Evolutionary conservation across 768 basidiomycete genomes (phyloP), one percentile per base, ranked within the genome.

Genomic region (Rhodotorula diobovata): DNA sequence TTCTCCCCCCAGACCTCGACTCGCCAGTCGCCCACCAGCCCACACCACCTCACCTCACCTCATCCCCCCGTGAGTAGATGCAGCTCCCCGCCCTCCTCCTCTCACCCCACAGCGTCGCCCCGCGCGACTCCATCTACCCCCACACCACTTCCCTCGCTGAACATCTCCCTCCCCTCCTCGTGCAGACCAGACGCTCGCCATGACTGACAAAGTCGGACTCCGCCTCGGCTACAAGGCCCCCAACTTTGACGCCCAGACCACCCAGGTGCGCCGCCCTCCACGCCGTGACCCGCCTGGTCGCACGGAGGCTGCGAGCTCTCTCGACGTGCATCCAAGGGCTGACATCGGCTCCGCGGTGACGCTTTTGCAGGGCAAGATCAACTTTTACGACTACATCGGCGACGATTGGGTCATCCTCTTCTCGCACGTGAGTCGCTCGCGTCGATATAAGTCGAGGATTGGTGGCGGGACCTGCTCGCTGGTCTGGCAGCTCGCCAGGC

Each of bases 391-490:
- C 41, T 97, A 88, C 87, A 88, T 93, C 79, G 91, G 89, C 50
- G 81, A 87, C 77, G 89, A 88, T 32, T 97, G 93, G 94, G 89
- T 89, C 80, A 73, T 85, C 58, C 71, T 98, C 67, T 98, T 97
- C 86, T 95, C 93, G 41, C 93, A 96, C 81, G 93, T 1, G 93
- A 89, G 60, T 61, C 62, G 77, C 80, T 46, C 43, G 16, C 45
- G 34, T 30, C 54, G 12, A 2, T 7, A 12, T 18, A 2, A 43
- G 41, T 3, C 41, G 41, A 15, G 14, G n/a, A n/a, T n/a, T n/a
- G n/a, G n/a, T n/a, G n/a, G n/a, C n/a, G n/a, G n/a, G n/a, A n/a
- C n/a, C n/a, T n/a, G n/a, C n/a, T n/a, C n/a, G n/a, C n/a, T n/a
- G n/a, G n/a, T n/a, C n/a, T n/a, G n/a, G n/a, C n/a, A n/a, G n/a